Evolutionary conservation across 1,284 basidiomycete genomes (phyloP).

Genomic region (Trametes hirsuta): DNA sequence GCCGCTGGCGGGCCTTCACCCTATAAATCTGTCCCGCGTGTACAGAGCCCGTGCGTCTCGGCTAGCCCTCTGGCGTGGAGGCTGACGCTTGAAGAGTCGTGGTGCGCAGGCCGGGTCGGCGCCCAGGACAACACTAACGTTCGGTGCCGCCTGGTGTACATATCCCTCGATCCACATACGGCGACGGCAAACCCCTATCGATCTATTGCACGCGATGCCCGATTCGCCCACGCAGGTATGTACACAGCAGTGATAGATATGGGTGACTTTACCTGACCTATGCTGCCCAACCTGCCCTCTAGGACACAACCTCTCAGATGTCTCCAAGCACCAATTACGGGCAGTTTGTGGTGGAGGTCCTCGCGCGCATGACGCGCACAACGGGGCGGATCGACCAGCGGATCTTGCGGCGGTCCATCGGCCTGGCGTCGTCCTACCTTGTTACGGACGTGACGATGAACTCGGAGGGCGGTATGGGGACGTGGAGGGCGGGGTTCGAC

Average conservation of each 20-base stretch:
- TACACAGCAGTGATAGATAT: background rate
- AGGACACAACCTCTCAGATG: conserved; percentile 4
- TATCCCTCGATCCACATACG: too few relatives aligned
- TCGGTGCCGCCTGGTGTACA: too few relatives aligned
- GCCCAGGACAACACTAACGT: background rate
- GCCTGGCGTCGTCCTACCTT: conserved; percentile 74
- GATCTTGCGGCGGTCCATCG: conserved; percentile 64
- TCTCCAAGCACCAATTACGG: conserved; percentile 57
- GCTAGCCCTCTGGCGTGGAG: background rate
- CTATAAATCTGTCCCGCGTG: too few relatives aligned
- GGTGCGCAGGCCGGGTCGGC: background rate
- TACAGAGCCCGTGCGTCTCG: too few relatives aligned
- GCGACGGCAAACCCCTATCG: background rate
- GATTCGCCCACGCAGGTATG: conserved; percentile 1
- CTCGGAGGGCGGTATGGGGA: conserved; percentile 52
- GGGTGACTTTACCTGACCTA: background rate
- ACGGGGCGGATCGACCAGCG: conserved; percentile 59
- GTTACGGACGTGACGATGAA: conserved; percentile 72
- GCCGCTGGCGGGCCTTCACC: background rate
- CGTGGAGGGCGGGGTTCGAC: conserved; percentile 70
- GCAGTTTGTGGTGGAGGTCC: conserved; percentile 56
- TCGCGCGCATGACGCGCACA: conserved; percentile 53
- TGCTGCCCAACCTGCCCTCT: background rate
- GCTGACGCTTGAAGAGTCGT: background rate
- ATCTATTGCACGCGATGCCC: background rate